Evolutionary conservation across 495 filamentous ascomycete genomes (phyloP), one percentile per base, ranked within the genome.

Genomic region (Penicillium daleae): DNA sequence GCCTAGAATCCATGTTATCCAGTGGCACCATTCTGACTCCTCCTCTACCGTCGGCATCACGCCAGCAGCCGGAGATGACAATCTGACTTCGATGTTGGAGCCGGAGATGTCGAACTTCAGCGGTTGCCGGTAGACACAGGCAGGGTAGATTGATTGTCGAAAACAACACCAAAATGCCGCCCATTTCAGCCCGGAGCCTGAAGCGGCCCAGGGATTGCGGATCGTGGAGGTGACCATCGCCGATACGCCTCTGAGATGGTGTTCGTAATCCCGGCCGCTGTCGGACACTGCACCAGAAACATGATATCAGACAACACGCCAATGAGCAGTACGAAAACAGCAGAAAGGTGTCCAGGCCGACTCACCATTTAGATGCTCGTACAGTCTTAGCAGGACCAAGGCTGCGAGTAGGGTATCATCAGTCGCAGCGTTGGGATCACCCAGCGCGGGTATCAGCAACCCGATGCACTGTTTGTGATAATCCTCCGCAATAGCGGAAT

Each of bases 11-110:
- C 37, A 40, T 40, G 37, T 40, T 40, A 40, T 40, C 37, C 37
- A 40, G 37, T 40, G 37, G 37, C 37, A 40, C 37, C 37, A 40
- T 40, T 40, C 37, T 40, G 37, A 40, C 37, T 40, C 37, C 37
- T 40, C 37, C 37, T 40, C 37, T n/a, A 40, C 37, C 37, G 37
- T 40, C 15, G 37, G 37, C 37, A 40, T 1, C 37, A 40, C 37
- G 3, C 37, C 37, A 40, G 37, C 15, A 40, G 37, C 37, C 37
- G 37, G 37, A 17, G 37, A 40, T 40, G 37, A 40, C 37, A 40
- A 1, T 40, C 37, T 40, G 37, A 40, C 37, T 40, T 40, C 37
- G 15, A 40, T 40, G 37, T n/a, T 40, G 37, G 37, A 40, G 37
- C 37, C 15, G 37, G 37, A 40, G 15, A 40, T 40, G 37, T 40